Evolutionary conservation across 345 rosid genomes (phyloP).

Genomic region (Aquilaria yunnanensis): DNA sequence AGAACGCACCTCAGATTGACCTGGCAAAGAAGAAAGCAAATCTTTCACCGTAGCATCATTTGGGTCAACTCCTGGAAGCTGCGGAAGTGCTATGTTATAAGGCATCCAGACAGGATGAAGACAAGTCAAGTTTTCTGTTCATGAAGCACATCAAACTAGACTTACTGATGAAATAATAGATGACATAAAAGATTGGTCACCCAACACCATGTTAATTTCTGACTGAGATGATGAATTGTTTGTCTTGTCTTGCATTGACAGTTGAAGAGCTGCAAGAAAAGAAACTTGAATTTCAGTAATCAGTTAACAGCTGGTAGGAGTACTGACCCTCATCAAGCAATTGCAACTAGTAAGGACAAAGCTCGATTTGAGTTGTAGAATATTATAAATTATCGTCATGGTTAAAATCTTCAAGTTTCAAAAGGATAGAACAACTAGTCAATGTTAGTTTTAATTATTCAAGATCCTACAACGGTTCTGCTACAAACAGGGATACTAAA

Average conservation of each 20-base stretch:
- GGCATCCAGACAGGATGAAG: slow-evolving; percentile 3
- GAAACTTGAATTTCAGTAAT: background rate
- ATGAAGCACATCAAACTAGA: background rate
- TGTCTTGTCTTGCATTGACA: slow-evolving; percentile 50
- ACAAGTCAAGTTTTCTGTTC: slow-evolving; percentile 3
- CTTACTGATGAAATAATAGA: slow-evolving; percentile 74
- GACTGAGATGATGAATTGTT: slow-evolving; percentile 27
- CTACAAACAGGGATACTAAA: no score
- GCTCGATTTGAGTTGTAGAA: background rate
- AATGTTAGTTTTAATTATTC: no score
- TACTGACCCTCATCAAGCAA: background rate
- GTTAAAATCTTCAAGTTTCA: no score
- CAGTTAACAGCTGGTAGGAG: background rate
- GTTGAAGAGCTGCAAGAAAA: slow-evolving; percentile 58
- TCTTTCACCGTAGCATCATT: slow-evolving; percentile 70
- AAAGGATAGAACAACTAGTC: no score
- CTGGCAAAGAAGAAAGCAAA: slow-evolving; percentile 60
- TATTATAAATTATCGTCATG: no score
- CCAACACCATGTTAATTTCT: slow-evolving; percentile 41
- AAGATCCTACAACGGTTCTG: no score
- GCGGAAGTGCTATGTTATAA: slow-evolving; percentile 11
- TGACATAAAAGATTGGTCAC: slow-evolving; percentile 73
- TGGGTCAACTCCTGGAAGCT: slow-evolving; percentile 91
- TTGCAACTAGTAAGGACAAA: background rate
- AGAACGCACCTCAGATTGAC: slow-evolving; percentile 52